These are phyloP conservation scores for Cladosporium sp. DNA, from an alignment of 2,329 filamentous ascomycete genomes.

Conservation along the genomic window DNA sequence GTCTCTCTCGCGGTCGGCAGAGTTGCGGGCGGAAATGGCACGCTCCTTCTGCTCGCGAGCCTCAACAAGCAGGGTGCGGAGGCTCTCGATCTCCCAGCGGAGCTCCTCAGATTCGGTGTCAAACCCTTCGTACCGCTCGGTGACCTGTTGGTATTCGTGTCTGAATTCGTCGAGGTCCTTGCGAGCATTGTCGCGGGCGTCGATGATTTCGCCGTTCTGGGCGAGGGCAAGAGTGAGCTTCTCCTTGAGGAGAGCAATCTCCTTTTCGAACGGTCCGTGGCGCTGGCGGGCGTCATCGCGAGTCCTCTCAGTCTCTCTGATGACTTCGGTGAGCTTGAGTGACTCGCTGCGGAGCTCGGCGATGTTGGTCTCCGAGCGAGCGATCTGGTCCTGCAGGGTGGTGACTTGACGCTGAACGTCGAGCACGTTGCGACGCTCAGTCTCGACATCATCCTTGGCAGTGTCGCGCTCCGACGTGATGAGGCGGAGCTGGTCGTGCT, in stretches of 20 bases:
- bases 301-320: constrained; percentile 23
- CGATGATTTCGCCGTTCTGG: constrained; percentile 19
- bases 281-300: constrained; percentile 24
- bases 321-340: constrained; percentile 19
- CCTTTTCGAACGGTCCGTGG: constrained; percentile 18
- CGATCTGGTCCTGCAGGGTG: constrained; percentile 16
- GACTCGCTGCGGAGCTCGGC: constrained; percentile 19
- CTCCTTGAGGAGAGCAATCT: constrained; percentile 23
- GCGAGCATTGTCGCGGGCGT: constrained; percentile 20
- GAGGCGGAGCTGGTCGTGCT: constrained; percentile 22
- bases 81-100: constrained; percentile 26
- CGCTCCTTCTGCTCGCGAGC: constrained; percentile 27
- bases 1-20: constrained; percentile 24
- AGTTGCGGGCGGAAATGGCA: constrained; percentile 24
- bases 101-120: constrained; percentile 25
- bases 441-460: constrained; percentile 23
- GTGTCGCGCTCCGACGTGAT: constrained; percentile 23
- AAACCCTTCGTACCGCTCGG: constrained; percentile 22
- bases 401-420: constrained; percentile 21
- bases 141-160: constrained; percentile 24
- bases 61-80: constrained; percentile 23
- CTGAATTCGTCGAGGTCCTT: constrained; percentile 22
- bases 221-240: constrained; percentile 20
- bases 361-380: background rate
- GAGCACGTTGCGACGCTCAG: constrained; percentile 19